Evolutionary conservation across 139 green algal species (phyloP).

Genomic region (Chlorella sp.): DNA sequence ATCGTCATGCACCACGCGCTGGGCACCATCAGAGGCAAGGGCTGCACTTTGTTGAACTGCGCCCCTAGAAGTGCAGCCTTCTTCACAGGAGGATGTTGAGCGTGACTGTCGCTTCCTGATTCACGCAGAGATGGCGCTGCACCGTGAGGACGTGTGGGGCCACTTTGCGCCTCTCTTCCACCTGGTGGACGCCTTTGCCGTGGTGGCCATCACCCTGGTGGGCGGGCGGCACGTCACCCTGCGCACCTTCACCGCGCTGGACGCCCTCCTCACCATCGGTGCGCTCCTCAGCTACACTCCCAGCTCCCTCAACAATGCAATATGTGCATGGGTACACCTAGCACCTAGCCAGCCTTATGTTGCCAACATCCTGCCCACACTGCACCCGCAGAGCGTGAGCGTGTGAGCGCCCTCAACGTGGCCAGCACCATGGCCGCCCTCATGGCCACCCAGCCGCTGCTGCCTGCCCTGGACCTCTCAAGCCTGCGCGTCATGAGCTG

Average conservation of each 20-base stretch:
- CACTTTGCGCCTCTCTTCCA: conserved; percentile 92
- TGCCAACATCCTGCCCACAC: too few species aligned
- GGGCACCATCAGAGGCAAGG: conserved; percentile 58
- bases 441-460: conserved; percentile 64
- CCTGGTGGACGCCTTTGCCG: conserved; percentile 89
- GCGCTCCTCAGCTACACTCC: conserved; percentile 1
- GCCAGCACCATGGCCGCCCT: conserved; percentile 83
- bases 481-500: conserved; percentile 74
- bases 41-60: background rate
- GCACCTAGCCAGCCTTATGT: too few species aligned
- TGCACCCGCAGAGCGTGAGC: conserved; percentile 62
- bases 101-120: too few species aligned
- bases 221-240: conserved; percentile 75
- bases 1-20: conserved; percentile 70
- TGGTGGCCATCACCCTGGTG: conserved; percentile 79
- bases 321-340: too few species aligned
- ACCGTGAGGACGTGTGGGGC: conserved; percentile 69
- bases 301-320: too few species aligned
- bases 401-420: conserved; percentile 71
- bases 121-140: conserved; percentile 74
- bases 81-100: too few species aligned
- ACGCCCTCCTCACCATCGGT: conserved; percentile 65
- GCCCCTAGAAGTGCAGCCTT: background rate
- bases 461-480: conserved; percentile 58
- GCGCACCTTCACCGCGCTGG: conserved; percentile 52